phyloP scores from a whole-genome alignment of 1,139 yeast genomes.

The Hansenula anomala region DNA sequence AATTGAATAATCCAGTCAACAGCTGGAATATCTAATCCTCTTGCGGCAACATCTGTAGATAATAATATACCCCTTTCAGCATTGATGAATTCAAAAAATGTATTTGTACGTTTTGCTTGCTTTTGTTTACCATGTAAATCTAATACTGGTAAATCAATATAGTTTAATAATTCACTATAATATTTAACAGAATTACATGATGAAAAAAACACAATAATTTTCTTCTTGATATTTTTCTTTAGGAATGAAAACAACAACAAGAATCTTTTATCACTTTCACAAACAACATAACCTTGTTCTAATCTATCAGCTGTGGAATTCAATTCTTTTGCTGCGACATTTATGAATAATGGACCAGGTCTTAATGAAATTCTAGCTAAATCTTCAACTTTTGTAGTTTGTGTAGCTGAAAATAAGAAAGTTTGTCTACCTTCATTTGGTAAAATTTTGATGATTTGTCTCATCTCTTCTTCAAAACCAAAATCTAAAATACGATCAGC shows the following conservation, averaged over 20 bases:
- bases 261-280: slow-evolving; percentile 94
- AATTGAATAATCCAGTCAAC: slow-evolving; percentile 98
- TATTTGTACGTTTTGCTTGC: slow-evolving; percentile 96
- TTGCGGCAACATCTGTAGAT: slow-evolving; percentile 97
- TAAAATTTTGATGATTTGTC: slow-evolving; percentile 86
- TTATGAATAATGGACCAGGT: slow-evolving; percentile 92
- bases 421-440: slow-evolving; percentile 95
- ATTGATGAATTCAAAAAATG: slow-evolving; percentile 95
- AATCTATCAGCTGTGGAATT: slow-evolving; percentile 93
- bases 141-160: slow-evolving; percentile 92
- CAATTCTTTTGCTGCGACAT: slow-evolving; percentile 80
- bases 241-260: slow-evolving; percentile 84
- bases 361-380: slow-evolving; percentile 93
- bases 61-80: slow-evolving; percentile 90
- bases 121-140: slow-evolving; percentile 97
- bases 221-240: slow-evolving; percentile 86
- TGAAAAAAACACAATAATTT: slow-evolving; percentile 88
- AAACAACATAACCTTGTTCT: slow-evolving; percentile 97
- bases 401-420: slow-evolving; percentile 97
- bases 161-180: slow-evolving; percentile 89
- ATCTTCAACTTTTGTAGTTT: slow-evolving; percentile 97
- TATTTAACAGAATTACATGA: slow-evolving; percentile 97
- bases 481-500: slow-evolving; percentile 96
- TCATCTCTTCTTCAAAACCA: slow-evolving; percentile 98
- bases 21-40: slow-evolving; percentile 96